Base-by-base conservation (phyloP, 1,284 basidiomycete genomes). In the Ganoderma resinaceum region DNA sequence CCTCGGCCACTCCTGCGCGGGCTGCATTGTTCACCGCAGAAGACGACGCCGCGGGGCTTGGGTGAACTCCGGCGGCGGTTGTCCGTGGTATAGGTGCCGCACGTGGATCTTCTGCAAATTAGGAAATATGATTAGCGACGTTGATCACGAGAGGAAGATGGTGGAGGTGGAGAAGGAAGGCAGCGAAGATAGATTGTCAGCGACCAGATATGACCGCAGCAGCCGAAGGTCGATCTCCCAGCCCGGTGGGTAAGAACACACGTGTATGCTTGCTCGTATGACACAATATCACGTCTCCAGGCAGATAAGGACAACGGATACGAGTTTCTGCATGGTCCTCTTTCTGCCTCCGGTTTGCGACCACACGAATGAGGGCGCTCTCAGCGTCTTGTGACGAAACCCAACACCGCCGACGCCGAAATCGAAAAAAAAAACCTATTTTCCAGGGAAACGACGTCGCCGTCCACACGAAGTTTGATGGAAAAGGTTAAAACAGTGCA, bases 41-140 rank as follows among this genome's bases (percentile, higher is more conserved):
- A 18, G 66, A 65, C 7, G 71, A 64, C 2, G 65, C 65, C 33
- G 67, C 69, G 23, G 69, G 64, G n/a, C 62, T 67, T 2, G 69
- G 71, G 37, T 72, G 66, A 11, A 70, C 62, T 12, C 69, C 69
- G 12, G 69, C 67, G 18, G 71, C 37, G 2, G 67, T 70, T 31
- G 67, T 72, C 16, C 63, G 69, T 7, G 69, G 42, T 37, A 72
- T 55, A 37, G 63, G 63, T 1, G 60, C 58, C 12, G 55, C 29
- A n/a, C 38, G 31, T 35, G 52, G 57, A 18, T 69, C 70, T 6
- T 71, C 70, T 68, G 61, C 11, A 23, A 26, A 65, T 67, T 2
- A 37, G 23, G 26, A 63, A 40, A 26, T 9, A 40, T 5, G 58
- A 65, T 72, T 65, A 72, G 66, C 55, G 20, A 31, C 46, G 60